Evolutionary conservation across 2,329 filamentous ascomycete species (phyloP), one percentile per base, ranked within the genome.

Genomic region (Didymella glomerata): DNA sequence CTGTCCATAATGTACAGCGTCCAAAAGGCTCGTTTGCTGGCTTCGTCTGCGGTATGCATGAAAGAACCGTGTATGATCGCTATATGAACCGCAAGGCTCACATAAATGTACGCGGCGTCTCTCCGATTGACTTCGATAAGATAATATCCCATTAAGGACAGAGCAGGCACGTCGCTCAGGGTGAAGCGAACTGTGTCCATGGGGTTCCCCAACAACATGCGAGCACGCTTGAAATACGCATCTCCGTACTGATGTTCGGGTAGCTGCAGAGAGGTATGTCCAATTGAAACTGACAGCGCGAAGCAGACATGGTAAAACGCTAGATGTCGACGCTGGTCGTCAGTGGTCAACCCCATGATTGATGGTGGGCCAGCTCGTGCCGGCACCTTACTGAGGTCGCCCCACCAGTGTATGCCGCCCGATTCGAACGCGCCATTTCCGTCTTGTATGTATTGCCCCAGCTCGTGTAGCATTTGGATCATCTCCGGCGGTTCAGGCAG

Each of bases 51-150:
- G n/a, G 54, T 64, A 9, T 63, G 58, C 25, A 55, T 61, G 34
- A 68, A 71, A 16, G 66, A 63, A 16, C 69, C 68, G 47, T 72
- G 68, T 14, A 69, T 69, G 10, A 67, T 61, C 6, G 68, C 68
- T 47, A 70, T 69, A 30, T 70, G 67, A 9, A 70, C 57, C n/a
- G 68, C 69, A 22, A 72, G 44, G 45, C 66, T 66, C 8, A 69
- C 65, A 57, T 72, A 68, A 47, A 71, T 64, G 48, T 68, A 71
- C 32, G 69, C 69, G 24, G 68, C 57, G 48, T 72, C 69, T 41
- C 69, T 63, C 10, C 69, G 63, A 51, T 72, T 72, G n/a, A 71
- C 61, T 40, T 72, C 69, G 18, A 72, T 68, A 16, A 72, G 53
- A 48, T 72, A 71, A 24, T 68, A 67, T 1, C 65, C 68, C 69